Percentiles rank a stretch among this genome's conserved stretches.
phyloP scores from a whole-genome alignment of 1,139 yeast species.

The Ogataea hybrid region DNA sequence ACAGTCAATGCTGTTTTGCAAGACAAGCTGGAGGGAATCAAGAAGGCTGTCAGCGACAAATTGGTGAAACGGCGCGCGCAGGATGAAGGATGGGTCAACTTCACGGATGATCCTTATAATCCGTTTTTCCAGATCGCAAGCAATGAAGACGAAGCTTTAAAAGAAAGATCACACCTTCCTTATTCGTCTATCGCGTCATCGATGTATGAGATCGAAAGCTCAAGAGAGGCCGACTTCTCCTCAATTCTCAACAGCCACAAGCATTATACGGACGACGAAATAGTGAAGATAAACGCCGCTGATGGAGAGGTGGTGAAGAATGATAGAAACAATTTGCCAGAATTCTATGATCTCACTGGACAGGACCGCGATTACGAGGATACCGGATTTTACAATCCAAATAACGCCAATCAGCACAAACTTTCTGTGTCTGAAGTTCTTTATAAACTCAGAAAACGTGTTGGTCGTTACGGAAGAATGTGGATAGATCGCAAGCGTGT shows the following conservation, averaged over 20 bases:
- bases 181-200: constrained; percentile 79
- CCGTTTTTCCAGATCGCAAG: constrained; percentile 77
- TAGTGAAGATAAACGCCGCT: constrained; percentile 46
- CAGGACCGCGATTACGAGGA: constrained; percentile 30
- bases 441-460: constrained; percentile 68
- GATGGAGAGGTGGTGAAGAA: constrained; percentile 31
- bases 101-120: constrained; percentile 87
- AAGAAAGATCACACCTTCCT: constrained; percentile 66
- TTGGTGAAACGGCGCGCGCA: constrained; percentile 68
- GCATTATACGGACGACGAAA: constrained; percentile 37
- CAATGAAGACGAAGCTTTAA: constrained; percentile 41
- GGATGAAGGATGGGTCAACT: constrained; percentile 72
- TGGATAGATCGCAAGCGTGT: constrained; percentile 64
- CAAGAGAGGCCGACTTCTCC: constrained; percentile 48
- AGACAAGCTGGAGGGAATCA: constrained; percentile 77
- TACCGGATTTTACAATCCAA: constrained; percentile 18
- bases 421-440: constrained; percentile 50
- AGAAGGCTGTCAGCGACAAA: constrained; percentile 79
- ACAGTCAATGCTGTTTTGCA: constrained; percentile 75
- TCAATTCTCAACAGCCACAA: constrained; percentile 36
- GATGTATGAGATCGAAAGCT: constrained; percentile 65
- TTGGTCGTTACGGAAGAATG: constrained; percentile 67
- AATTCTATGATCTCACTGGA: constrained; percentile 49
- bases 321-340: too few relatives aligned
- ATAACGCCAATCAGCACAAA: constrained; percentile 40